Conservation (phyloP, 2,329 filamentous ascomycete genomes). For the Clonostachys byssicola region DNA sequence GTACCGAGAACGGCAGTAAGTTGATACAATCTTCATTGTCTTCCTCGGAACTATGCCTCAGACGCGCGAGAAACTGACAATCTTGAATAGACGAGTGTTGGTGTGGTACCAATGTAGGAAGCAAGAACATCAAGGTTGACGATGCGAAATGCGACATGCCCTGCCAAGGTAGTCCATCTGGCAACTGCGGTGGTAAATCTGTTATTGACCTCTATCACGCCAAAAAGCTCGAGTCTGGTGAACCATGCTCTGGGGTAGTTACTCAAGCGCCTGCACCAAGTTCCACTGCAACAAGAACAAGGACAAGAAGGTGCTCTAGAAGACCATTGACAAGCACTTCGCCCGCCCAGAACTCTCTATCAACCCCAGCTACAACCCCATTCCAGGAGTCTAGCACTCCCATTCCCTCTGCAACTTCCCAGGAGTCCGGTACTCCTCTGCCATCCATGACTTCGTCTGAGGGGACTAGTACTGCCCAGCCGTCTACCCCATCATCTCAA, state of each 20-base stretch:
- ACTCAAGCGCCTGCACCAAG: constrained; percentile 9
- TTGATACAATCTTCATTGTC: not conserved
- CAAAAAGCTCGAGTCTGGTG: constrained; percentile 39
- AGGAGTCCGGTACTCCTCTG: too few species aligned
- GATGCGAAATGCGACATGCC: constrained; percentile 39
- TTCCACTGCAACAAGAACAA: too few species aligned
- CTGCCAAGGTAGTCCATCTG: constrained; percentile 41
- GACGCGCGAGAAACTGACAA: not conserved
- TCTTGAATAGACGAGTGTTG: constrained; percentile 32
- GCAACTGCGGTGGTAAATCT: constrained; percentile 36
- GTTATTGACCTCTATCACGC: constrained; percentile 42
- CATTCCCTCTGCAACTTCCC: too few species aligned
- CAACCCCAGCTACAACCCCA: not conserved
- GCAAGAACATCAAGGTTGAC: constrained; percentile 29
- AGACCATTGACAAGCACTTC: too few species aligned
- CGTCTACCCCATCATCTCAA: too few species aligned
- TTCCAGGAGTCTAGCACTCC: too few species aligned
- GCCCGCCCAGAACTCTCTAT: too few species aligned
- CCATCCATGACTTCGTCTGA: too few species aligned
- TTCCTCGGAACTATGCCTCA: not conserved
- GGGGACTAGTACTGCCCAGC: too few species aligned
- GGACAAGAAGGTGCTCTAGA: too few species aligned
- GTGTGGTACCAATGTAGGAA: constrained; percentile 49
- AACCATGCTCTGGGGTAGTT: constrained; percentile 37
- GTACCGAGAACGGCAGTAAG: constrained; percentile 35